Evolutionary conservation across 345 rosid species (phyloP).

Genomic region (Erodium maritimum): DNA sequence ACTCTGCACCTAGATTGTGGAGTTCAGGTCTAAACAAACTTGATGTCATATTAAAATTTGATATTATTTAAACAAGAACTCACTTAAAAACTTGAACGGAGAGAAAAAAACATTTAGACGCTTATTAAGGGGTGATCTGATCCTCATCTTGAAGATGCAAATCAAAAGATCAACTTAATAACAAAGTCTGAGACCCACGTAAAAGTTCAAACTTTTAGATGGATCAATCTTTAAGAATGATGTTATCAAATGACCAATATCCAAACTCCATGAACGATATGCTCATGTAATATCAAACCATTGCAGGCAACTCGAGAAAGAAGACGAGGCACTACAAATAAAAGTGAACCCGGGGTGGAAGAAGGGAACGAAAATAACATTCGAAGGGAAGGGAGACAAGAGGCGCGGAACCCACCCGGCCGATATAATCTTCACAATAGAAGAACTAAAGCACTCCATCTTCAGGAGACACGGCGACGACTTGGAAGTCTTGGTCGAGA

Average conservation of each 20-base stretch:
- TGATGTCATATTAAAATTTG: too few species aligned
- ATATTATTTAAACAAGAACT: too few species aligned
- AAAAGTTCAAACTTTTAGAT: too few species aligned
- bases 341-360: slow-evolving; percentile 82
- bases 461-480: slow-evolving; percentile 52
- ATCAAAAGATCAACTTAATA: too few species aligned
- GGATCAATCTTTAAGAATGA: too few species aligned
- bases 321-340: slow-evolving; percentile 56
- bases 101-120: too few species aligned
- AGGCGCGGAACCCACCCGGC: slow-evolving; percentile 64
- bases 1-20: too few species aligned
- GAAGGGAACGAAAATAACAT: slow-evolving; percentile 71
- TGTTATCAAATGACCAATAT: background rate
- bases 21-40: too few species aligned
- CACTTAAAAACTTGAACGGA: too few species aligned
- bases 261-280: background rate
- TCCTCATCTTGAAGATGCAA: too few species aligned
- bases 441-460: slow-evolving; percentile 51
- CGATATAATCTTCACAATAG: slow-evolving; percentile 46
- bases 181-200: too few species aligned
- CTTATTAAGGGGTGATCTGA: too few species aligned
- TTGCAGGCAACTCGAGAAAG: slow-evolving; percentile 40
- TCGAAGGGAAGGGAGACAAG: slow-evolving; percentile 81
- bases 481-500: slow-evolving; percentile 55
- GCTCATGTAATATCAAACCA: background rate